These are phyloP conservation scores for Pseudocohnilembus persalinus DNA, from an alignment of 169 alveolate species.

Conservation along the genomic window DNA sequence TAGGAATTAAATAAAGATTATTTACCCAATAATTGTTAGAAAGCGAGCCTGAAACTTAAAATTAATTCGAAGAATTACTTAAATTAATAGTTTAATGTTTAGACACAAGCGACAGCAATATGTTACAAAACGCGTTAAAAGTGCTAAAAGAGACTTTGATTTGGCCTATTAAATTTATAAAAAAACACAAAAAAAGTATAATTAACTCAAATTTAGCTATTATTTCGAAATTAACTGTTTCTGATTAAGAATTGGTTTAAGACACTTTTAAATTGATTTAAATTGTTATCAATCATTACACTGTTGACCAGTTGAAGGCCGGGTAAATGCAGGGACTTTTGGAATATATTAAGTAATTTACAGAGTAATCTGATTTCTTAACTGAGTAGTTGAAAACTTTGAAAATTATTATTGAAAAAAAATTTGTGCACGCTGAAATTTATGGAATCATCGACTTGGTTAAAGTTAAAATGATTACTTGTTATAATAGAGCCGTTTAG, in stretches of 20 bases:
- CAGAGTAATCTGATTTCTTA: slow-evolving; percentile 9
- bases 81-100: slow-evolving; percentile 16
- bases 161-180: background rate
- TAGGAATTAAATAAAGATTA: slow-evolving; percentile 5
- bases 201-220: background rate
- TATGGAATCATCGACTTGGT: slow-evolving; percentile 3
- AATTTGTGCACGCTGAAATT: background rate
- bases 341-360: slow-evolving; percentile 7
- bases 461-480: slow-evolving; percentile 7
- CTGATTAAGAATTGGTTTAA: slow-evolving; percentile 2
- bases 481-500: background rate
- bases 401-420: slow-evolving; percentile 14
- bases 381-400: slow-evolving; percentile 7
- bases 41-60: background rate
- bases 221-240: slow-evolving; percentile 1
- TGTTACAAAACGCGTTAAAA: slow-evolving; percentile 7
- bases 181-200: background rate
- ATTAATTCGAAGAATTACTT: slow-evolving; percentile 5
- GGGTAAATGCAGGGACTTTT: background rate
- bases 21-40: slow-evolving; percentile 5
- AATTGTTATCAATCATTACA: background rate
- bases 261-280: slow-evolving; percentile 20
- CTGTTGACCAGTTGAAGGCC: background rate
- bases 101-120: slow-evolving; percentile 14
- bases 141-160: background rate